Evolutionary conservation across 225 moss, liverwort and hornwort genomes (phyloP).

Genomic region (Polytrichum commune): DNA sequence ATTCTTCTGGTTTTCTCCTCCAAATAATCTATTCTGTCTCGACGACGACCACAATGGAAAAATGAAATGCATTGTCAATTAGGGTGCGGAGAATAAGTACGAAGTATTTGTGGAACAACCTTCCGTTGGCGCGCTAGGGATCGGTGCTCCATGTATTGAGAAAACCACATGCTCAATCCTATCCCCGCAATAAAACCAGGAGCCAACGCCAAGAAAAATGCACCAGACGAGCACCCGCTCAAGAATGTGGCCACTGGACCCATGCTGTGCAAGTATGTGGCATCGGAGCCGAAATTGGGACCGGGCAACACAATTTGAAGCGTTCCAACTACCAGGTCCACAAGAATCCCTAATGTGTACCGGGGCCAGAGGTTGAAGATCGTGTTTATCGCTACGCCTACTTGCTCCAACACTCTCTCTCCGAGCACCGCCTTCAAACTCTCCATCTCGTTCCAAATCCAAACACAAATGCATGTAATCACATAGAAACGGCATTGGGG

Average conservation of each 20-base stretch:
- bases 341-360: neutral
- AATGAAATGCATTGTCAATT: neutral
- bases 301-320: constrained; percentile 9
- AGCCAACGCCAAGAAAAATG: constrained; percentile 10
- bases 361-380: neutral
- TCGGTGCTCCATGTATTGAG: constrained; percentile 9
- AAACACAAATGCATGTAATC: neutral
- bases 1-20: too few relatives aligned
- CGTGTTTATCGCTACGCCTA: neutral
- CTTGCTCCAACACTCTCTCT: neutral
- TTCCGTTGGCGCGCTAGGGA: constrained; percentile 6
- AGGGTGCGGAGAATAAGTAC: neutral
- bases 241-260: constrained; percentile 10
- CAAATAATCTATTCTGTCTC: too few relatives aligned
- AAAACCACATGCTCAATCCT: constrained; percentile 5
- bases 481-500: constrained; percentile 3
- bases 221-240: constrained; percentile 5
- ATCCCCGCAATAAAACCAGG: constrained; percentile 10
- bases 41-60: too few relatives aligned
- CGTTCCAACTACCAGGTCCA: neutral
- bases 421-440: neutral
- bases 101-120: neutral
- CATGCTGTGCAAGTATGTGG: neutral
- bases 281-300: neutral
- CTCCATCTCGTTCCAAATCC: constrained; percentile 1